Base-by-base conservation (phyloP, 179 eudicot species). In the Silene vulgaris region DNA sequence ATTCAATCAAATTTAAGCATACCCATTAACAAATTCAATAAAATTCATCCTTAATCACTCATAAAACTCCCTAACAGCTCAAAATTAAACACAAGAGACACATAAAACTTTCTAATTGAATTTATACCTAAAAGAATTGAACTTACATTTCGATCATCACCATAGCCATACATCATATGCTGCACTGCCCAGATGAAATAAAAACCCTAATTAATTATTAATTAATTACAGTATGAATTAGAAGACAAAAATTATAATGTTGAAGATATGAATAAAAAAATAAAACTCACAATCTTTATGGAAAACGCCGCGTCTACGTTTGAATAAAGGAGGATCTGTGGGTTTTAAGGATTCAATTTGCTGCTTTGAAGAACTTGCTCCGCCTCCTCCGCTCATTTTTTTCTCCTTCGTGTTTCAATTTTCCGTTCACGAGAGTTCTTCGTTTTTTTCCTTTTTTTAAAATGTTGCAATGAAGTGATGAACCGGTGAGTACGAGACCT, bases 81-180 rank as follows among this genome's bases (percentile, higher is more conserved):
- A 29, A 71, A 43, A 69, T 4, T 9, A 40, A 74, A 13, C 21
- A 4, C 73, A 40, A 19, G 28, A 45, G 1, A 71, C 9, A 3
- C 20, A 23, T 9, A 30, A 48, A 35, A 4, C 7, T 35, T 35
- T 35, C 40, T 35, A 8, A 28, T n/a, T 4, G 20, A 35, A n/a
- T n/a, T n/a, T n/a, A n/a, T n/a, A n/a, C n/a, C n/a, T n/a, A 43
- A 11, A 14, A 30, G 26, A 16, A 71, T 20, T 28, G 37, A 48
- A 85, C 96, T 64, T 80, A 94, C 98, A 82, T 92, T 90, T 11
- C 80, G 82, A 80, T 92, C 97, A 59, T 94, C 98, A 43, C 98
- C 98, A 69, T 92, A 92, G 50, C 98, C 97, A 85, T 92, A 94
- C 97, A 92, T 88, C 96, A 94, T 94, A 75, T 92, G 98, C 84